Conservation (phyloP, 2,329 filamentous ascomycete species). For the Colletotrichum lentis region DNA sequence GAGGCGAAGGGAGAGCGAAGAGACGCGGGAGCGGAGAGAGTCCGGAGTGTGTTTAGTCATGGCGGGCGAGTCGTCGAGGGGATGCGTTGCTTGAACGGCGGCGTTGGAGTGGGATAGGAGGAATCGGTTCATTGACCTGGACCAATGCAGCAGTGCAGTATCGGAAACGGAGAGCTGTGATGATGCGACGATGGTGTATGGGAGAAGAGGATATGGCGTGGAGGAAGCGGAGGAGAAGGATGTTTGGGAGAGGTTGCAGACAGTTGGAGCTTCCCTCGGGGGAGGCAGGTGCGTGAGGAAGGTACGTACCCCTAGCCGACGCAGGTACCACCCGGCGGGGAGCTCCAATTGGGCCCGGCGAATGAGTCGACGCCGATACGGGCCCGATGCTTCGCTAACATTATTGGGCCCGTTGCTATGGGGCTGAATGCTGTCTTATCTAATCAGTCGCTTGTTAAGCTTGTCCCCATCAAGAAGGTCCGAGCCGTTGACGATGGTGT, state of each 20-base stretch:
- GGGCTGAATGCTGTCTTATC: background rate
- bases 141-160: background rate
- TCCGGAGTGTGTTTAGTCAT: slow-evolving; percentile 59
- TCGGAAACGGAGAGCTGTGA: too few species aligned
- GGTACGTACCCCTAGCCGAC: background rate
- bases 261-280: slow-evolving; percentile 26
- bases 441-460: background rate
- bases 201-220: background rate
- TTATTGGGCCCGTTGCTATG: slow-evolving; percentile 21
- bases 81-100: slow-evolving; percentile 8
- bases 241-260: slow-evolving; percentile 17
- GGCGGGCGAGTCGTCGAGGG: slow-evolving; percentile 15
- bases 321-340: slow-evolving; percentile 15
- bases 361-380: slow-evolving; percentile 23
- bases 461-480: slow-evolving; percentile 6
- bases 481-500: background rate
- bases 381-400: slow-evolving; percentile 1
- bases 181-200: background rate
- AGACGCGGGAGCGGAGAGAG: slow-evolving; percentile 54
- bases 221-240: background rate
- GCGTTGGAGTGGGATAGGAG: slow-evolving; percentile 1
- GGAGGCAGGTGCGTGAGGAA: background rate
- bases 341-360: slow-evolving; percentile 10
- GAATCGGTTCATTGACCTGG: slow-evolving; percentile 22
- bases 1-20: slow-evolving; percentile 56